phyloP scores from a whole-genome alignment of 148 eudicot species.

The Fallopia convolvulus region DNA sequence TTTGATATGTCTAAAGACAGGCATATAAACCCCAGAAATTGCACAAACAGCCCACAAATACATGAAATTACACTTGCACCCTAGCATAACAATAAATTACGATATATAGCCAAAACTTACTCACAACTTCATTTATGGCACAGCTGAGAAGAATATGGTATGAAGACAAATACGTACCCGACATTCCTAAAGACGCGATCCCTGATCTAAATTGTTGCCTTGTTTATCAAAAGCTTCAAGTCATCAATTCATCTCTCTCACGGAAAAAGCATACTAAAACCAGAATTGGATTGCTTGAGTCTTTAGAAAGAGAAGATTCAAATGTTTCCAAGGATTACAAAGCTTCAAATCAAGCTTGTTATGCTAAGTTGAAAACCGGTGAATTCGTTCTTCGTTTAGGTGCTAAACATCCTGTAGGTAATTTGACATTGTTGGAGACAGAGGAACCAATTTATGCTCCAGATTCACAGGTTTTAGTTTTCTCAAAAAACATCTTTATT shows the following conservation, averaged over 20 bases:
- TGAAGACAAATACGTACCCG: conserved; percentile 82
- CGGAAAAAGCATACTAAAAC: conserved; percentile 58
- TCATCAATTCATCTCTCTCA: conserved; percentile 84
- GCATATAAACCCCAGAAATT: not conserved
- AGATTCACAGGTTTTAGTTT: conserved; percentile 62
- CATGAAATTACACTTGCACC: no score
- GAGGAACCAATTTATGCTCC: conserved; percentile 87
- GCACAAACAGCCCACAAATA: not conserved
- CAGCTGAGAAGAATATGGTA: conserved; percentile 90
- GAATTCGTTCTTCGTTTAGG: conserved; percentile 75
- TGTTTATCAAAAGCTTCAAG: conserved; percentile 83
- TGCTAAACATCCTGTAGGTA: conserved; percentile 42
- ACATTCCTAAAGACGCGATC: conserved; percentile 60
- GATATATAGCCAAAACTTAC: not conserved
- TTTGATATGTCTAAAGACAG: no score
- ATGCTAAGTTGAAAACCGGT: conserved; percentile 60
- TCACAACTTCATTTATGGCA: conserved; percentile 13
- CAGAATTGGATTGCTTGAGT: conserved; percentile 55
- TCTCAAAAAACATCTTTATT: conserved; percentile 10
- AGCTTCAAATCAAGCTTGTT: conserved; percentile 29
- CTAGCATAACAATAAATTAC: not conserved
- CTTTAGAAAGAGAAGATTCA: conserved; percentile 34
- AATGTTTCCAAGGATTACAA: conserved; percentile 28
- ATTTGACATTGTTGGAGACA: conserved; percentile 75
- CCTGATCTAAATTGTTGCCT: conserved; percentile 86